Evolutionary conservation across 495 filamentous ascomycete genomes (phyloP).

Genomic region (Penicillium desertorum): DNA sequence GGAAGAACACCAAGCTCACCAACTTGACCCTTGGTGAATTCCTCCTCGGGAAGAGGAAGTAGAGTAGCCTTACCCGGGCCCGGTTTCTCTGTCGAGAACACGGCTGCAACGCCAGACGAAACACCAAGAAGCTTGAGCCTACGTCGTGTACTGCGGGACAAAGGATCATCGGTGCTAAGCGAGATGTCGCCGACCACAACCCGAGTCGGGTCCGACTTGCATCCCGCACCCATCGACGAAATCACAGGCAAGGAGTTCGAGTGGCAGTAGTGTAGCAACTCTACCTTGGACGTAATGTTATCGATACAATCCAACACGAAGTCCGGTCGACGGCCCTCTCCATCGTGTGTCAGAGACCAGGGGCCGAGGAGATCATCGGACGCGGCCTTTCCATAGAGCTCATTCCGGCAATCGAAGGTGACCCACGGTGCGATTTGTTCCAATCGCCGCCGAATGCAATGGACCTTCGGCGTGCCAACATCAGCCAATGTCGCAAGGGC

Average conservation of each 20-base stretch:
- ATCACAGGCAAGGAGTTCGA: conserved; percentile 74
- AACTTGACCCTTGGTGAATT: conserved; percentile 83
- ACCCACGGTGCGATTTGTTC: conserved; percentile 90
- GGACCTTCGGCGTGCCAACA: conserved; percentile 93
- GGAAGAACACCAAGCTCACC: conserved; percentile 83
- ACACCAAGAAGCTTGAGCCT: conserved; percentile 77
- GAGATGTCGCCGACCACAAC: conserved; percentile 92
- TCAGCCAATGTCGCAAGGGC: conserved; percentile 91
- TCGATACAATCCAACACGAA: conserved; percentile 97
- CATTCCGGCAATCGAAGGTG: conserved; percentile 79
- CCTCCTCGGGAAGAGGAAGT: conserved; percentile 82
- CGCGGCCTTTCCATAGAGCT: conserved; percentile 70
- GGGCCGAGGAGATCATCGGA: conserved; percentile 64
- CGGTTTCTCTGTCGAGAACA: conserved; percentile 90
- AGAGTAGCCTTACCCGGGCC: conserved; percentile 89
- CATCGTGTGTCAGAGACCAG: conserved; percentile 51
- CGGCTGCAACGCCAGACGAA: conserved; percentile 80
- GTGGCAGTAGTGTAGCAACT: conserved; percentile 83
- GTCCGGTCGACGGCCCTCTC: conserved; percentile 66
- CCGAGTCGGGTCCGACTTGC: conserved; percentile 94
- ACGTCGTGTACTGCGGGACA: conserved; percentile 80
- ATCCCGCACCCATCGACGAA: conserved; percentile 95
- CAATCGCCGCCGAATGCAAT: conserved; percentile 72
- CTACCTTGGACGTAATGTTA: conserved; percentile 96
- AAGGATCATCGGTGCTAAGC: conserved; percentile 80